A percentile compares a stretch with the other conserved stretches of the same genome.
Conservation (phyloP, 345 rosid genomes). For the Bruguiera gymnorhiza region DNA sequence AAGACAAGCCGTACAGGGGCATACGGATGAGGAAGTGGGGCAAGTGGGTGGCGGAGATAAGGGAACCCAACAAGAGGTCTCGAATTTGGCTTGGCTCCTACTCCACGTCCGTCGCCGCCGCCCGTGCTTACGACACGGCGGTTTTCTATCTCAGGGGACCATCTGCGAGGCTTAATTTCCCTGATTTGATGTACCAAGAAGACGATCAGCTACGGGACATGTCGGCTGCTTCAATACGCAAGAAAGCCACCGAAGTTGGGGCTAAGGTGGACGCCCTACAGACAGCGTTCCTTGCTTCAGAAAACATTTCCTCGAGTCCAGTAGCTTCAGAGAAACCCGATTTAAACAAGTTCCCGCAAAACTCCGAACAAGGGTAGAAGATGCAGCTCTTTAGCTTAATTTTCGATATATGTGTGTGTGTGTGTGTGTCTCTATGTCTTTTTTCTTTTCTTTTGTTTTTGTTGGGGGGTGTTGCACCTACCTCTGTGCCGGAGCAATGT, state of each 20-base stretch:
- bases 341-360: slow-evolving; percentile 40
- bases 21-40: slow-evolving; percentile 61
- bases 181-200: slow-evolving; percentile 32
- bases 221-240: slow-evolving; percentile 38
- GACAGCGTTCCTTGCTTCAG: slow-evolving; percentile 12
- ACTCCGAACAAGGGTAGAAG: slow-evolving; percentile 19
- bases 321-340: slow-evolving; percentile 31
- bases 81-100: slow-evolving; percentile 54
- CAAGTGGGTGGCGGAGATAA: slow-evolving; percentile 50
- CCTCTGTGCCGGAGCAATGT: background rate
- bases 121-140: slow-evolving; percentile 50
- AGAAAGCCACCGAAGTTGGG: slow-evolving; percentile 47
- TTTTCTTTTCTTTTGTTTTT: background rate
- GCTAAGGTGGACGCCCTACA: slow-evolving; percentile 43
- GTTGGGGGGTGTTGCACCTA: background rate
- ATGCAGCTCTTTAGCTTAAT: background rate
- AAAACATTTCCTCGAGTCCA: background rate
- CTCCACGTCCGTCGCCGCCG: slow-evolving; percentile 44
- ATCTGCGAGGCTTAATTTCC: slow-evolving; percentile 47
- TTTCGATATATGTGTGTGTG: background rate
- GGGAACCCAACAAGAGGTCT: slow-evolving; percentile 50
- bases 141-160: slow-evolving; percentile 53
- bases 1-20: slow-evolving; percentile 41
- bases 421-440: too few species aligned
- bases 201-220: slow-evolving; percentile 20